These are phyloP conservation scores for Striga asiatica DNA, from an alignment of 257 asterid species.

Conservation along the genomic window DNA sequence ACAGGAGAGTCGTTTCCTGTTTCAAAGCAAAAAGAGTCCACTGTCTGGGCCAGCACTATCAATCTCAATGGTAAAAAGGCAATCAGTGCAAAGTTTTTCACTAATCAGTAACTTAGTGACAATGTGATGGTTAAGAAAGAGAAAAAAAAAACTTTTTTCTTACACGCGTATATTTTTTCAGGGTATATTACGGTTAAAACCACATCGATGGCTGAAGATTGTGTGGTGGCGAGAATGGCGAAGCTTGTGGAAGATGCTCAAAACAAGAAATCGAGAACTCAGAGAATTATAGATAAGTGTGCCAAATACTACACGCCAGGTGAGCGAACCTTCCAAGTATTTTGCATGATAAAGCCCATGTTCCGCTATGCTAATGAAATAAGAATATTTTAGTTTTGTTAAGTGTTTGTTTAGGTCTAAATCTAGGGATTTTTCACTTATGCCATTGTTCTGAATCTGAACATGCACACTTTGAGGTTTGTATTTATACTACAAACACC, in stretches of 20 bases:
- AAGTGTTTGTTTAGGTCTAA: neutral
- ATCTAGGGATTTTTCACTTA: too few relatives aligned
- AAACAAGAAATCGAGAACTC: slow-evolving; percentile 49
- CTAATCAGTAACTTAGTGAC: too few relatives aligned
- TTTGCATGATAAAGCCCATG: neutral
- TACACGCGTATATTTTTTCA: neutral
- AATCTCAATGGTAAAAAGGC: slow-evolving; percentile 72
- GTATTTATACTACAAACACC: neutral
- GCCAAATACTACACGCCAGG: slow-evolving; percentile 79
- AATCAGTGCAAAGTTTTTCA: too few relatives aligned
- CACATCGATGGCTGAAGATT: slow-evolving; percentile 49
- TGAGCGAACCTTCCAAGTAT: slow-evolving; percentile 9
- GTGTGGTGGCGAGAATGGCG: slow-evolving; percentile 66
- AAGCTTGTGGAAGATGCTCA: slow-evolving; percentile 78
- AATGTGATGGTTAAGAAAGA: neutral
- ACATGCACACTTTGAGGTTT: neutral
- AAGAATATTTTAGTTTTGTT: too few relatives aligned
- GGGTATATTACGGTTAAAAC: slow-evolving; percentile 54
- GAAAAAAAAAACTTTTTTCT: neutral
- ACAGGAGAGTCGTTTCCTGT: slow-evolving; percentile 83
- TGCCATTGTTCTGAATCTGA: too few relatives aligned
- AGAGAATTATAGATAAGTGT: slow-evolving; percentile 58
- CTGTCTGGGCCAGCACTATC: slow-evolving; percentile 70
- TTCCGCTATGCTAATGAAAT: neutral
- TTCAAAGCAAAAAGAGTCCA: slow-evolving; percentile 46